Base-by-base conservation (phyloP, 345 rosid genomes). In the Eucalyptus marginata region DNA sequence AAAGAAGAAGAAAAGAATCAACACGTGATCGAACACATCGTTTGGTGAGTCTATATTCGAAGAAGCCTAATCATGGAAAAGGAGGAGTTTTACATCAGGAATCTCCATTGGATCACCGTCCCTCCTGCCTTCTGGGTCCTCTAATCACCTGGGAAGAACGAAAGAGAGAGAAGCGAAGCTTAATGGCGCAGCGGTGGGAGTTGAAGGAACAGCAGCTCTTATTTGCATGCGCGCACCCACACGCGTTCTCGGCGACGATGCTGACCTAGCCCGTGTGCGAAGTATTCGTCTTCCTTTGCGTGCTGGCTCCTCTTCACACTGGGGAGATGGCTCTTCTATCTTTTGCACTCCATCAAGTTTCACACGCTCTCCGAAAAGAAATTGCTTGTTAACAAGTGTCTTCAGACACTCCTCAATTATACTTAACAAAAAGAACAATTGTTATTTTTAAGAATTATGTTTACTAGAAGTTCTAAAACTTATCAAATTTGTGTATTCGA, bases 401-500 rank as follows among this genome's bases (percentile, higher is more conserved):
- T 54, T 11, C 5, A 25, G n/a, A 27, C 13, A 11, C n/a, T 59
- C 68, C 15, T 59, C 31, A 59, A 5, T 59, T 25, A 59, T 59
- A 27, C 66, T 59, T 59, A 59, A 25, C 14, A 59, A 59, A 59
- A 51, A 1, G 54, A 51, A 51, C 6, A 6, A 4, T 15, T 50
- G 52, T 51, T 16, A 51, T 51, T 51, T 50, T 15, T 5, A 51
- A 49, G 1, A 13, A 4, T 3, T 2, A 56, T 56, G 4, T 9
- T 56, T 9, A 0, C 29, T 4, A 52, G 1, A 56, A 56, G 3
- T 2, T 22, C 0, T 56, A 56, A 56, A 56, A 56, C 0, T 10
- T 0, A 0, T 56, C 3, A 22, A 9, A 56, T 56, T 56, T 9
- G 6, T 56, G 13, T 6, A 9, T 2, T 56, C 12, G 6, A 2